Evolutionary conservation across 2,329 filamentous ascomycete genomes (phyloP), one percentile per base, ranked within the genome.

Genomic region (Acephala macrosclerotiorum): DNA sequence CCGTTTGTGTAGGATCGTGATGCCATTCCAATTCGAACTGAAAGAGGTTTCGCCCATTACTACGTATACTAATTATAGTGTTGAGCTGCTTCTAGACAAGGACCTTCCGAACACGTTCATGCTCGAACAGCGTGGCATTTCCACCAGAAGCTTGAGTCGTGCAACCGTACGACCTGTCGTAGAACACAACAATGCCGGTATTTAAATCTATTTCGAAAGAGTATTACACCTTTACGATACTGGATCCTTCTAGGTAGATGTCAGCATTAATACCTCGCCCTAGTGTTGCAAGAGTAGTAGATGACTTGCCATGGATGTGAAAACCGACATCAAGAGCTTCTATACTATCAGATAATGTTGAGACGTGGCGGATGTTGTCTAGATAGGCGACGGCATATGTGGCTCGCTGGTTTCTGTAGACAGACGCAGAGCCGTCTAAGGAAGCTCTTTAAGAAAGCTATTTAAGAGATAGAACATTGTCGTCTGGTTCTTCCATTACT

Each of bases 381-480:
- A 58, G 22, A 57, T 64, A 38, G 18, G 58, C 20, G 47, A 64
- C 14, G 20, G 16, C 22, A 49, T 33, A 14, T 22, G 57, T 18
- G 20, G 63, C 58, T 60, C 57, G 63, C 33, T 26, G 67, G 61
- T 71, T 68, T 25, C 29, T 58, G 38, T 66, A 58, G 22, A 61
- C 25, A 22, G 45, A 60, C 29, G 45, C 60, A 57, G 22, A 66
- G 60, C 36, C 6, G 36, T 42, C 36, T 47, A 47, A 22, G 38
- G 26, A 16, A 42, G 25, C 60, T 66, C 60, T 45, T 66, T 56
- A 26, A 63, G 56, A 45, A 16, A 42, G 25, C 60, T 66, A 56
- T 45, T 66, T 56, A 26, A 63, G 56, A 63, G 47, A 60, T 63
- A 35, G 49, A 63, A 63, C 35, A 66, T 59, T n/a, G 9, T 33